Percentiles rank a stretch among this genome's conserved stretches.
Conservation (phyloP, 371 early-diverging fungal genomes). For the Apophysomyces ossiformis region DNA sequence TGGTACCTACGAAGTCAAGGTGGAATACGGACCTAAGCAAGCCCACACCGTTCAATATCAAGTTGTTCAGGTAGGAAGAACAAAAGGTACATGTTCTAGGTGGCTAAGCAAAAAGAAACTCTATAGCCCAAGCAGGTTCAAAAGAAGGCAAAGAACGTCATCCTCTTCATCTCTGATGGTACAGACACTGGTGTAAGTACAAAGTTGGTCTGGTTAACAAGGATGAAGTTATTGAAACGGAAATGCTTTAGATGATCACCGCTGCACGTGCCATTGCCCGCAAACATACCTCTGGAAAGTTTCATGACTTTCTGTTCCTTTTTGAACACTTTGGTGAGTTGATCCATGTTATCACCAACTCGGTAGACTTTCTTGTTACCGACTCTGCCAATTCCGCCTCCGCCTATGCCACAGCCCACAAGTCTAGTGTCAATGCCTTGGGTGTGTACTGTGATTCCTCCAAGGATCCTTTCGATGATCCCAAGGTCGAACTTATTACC, state of each 20-base stretch:
- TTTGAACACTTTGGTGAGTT: slow-evolving; percentile 70
- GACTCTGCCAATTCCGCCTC: slow-evolving; percentile 82
- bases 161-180: slow-evolving; percentile 79
- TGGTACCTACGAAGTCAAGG: slow-evolving; percentile 59
- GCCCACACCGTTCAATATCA: slow-evolving; percentile 42
- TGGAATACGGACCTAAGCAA: slow-evolving; percentile 41
- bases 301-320: slow-evolving; percentile 56
- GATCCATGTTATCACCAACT: slow-evolving; percentile 73
- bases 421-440: slow-evolving; percentile 62
- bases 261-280: slow-evolving; percentile 64
- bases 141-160: slow-evolving; percentile 75
- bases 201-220: not conserved
- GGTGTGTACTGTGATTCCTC: slow-evolving; percentile 72
- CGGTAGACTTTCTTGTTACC: slow-evolving; percentile 73
- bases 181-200: slow-evolving; percentile 57
- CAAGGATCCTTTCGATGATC: slow-evolving; percentile 58
- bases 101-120: not conserved
- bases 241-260: slow-evolving; percentile 52
- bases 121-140: slow-evolving; percentile 49
- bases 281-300: slow-evolving; percentile 62
- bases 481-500: slow-evolving; percentile 68
- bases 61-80: slow-evolving; percentile 33
- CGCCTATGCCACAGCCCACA: slow-evolving; percentile 73
- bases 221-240: not conserved
- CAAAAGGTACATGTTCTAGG: not conserved